Base-by-base conservation (phyloP, 2,329 filamentous ascomycete species). In the Rutstroemia sp. region DNA sequence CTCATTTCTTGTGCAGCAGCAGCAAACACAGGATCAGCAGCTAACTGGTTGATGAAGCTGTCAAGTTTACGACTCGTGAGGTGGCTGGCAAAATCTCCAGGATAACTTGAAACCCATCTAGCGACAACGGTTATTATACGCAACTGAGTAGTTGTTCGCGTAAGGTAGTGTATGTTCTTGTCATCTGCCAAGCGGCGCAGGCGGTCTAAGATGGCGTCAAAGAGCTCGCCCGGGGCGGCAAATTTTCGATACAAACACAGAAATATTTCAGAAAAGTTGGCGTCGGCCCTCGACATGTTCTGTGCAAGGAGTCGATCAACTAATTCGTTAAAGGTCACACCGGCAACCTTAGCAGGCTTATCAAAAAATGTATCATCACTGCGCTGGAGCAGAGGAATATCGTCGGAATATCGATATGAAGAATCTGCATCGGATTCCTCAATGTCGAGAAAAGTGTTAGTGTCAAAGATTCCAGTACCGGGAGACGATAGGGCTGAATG, bases 221-320 rank as follows among this genome's bases (percentile, higher is more conserved):
- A 83, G 4, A 99, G 78, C 61, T 87, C 81, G 9, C 81, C 80
- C 0, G 94, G 94, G 2, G 92, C 83, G 4, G 90, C 88, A 69
- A 99, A 97, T 70, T 94, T 95, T 60, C 94, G 87, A 72, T 97
- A 97, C 14, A 97, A 76, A 61, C 92, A 96, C 30, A 97, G 77
- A 66, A 97, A 97, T 17, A 95, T 85, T 46, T 91, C 84, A 1
- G 83, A 81, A 68, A 96, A 99, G 70, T 96, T 96, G 57, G 82
- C 80, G 68, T 97, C 94, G n/a, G 86, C 80, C 67, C 89, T 91
- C 27, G 89, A 91, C 74, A 92, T 86, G 38, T 89, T 88, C 60
- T 89, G 81, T 0, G 86, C 81, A 23, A 97, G 78, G 42, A 99
- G 78, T n/a, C 91, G 86, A 71, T 96, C 90, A 19, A 97, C 89